These are phyloP conservation scores for Penicillium fuscoglaucum DNA, from an alignment of 2,329 filamentous ascomycete species.

Conservation along the genomic window DNA sequence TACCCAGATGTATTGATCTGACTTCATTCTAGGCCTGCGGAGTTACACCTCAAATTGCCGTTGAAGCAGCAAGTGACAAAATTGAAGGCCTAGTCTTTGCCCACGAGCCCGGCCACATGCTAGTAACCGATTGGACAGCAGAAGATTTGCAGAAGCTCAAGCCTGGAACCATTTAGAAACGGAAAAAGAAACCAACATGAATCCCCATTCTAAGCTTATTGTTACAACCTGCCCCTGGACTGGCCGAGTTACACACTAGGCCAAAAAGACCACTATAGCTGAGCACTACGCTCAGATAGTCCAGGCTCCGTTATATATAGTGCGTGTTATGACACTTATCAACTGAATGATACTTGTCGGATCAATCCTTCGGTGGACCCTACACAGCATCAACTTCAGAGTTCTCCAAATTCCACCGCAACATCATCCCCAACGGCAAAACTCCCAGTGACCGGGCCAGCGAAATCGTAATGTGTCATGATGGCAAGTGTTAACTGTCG, in stretches of 20 bases:
- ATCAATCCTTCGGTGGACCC: neutral
- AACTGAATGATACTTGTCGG: neutral
- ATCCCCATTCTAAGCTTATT: neutral
- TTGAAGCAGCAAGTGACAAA: conserved; percentile 52
- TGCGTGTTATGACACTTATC: no score
- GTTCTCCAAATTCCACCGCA: neutral
- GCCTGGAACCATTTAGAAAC: conserved; percentile 5
- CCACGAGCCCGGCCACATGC: conserved; percentile 64
- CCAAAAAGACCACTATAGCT: no score
- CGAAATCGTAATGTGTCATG: conserved; percentile 8
- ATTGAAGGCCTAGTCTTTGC: conserved; percentile 60
- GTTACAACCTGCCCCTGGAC: no score
- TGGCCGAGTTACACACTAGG: no score
- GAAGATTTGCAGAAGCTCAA: conserved; percentile 37
- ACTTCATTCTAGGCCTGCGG: conserved; percentile 66
- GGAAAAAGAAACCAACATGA: neutral
- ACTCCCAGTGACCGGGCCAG: conserved; percentile 6
- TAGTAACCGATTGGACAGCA: conserved; percentile 56
- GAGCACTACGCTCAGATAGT: no score
- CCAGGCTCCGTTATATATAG: no score
- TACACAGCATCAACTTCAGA: conserved; percentile 4
- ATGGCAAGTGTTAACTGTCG: conserved; percentile 1
- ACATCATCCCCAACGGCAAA: conserved; percentile 6
- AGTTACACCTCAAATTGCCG: conserved; percentile 65
- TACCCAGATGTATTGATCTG: conserved; percentile 44